phyloP scores from a whole-genome alignment of 2,329 filamentous ascomycete species.

The Karstenula rhodostoma region DNA sequence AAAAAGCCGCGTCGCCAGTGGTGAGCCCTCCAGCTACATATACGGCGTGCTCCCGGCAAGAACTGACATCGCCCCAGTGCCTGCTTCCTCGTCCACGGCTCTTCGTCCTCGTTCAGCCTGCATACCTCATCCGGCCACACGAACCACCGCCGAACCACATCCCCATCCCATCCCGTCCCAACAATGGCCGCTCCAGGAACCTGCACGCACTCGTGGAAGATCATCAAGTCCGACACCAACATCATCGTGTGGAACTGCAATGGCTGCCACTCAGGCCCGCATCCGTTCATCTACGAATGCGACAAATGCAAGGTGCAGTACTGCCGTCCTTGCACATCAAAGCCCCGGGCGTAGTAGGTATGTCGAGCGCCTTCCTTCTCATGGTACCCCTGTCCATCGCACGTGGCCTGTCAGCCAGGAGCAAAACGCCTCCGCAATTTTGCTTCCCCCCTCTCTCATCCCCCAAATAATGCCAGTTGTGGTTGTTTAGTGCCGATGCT shows the following conservation, averaged over 20 bases:
- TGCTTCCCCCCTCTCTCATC: background rate
- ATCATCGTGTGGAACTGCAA: constrained; percentile 62
- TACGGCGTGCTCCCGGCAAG: constrained; percentile 26
- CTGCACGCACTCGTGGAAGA: constrained; percentile 59
- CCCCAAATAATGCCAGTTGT: background rate
- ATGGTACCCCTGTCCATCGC: constrained; percentile 7
- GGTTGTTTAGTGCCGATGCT: constrained; percentile 13
- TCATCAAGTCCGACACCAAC: constrained; percentile 62
- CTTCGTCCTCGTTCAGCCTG: background rate
- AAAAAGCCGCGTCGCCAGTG: constrained; percentile 30
- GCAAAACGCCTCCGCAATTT: constrained; percentile 12
- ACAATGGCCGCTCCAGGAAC: constrained; percentile 58
- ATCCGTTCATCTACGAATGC: constrained; percentile 62
- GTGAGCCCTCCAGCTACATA: constrained; percentile 41
- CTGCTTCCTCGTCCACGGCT: background rate
- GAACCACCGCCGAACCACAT: constrained; percentile 14
- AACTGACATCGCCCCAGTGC: constrained; percentile 33
- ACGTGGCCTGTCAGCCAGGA: constrained; percentile 18
- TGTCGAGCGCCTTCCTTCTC: constrained; percentile 16
- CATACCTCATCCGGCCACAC: constrained; percentile 15
- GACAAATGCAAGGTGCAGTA: constrained; percentile 60
- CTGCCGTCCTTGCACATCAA: constrained; percentile 57
- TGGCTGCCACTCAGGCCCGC: constrained; percentile 59
- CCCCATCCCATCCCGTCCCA: no score
- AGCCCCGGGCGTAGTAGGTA: constrained; percentile 56